These are phyloP conservation scores for Rhododendron kiyosumense DNA, from an alignment of 148 eudicot species.

Conservation along the genomic window DNA sequence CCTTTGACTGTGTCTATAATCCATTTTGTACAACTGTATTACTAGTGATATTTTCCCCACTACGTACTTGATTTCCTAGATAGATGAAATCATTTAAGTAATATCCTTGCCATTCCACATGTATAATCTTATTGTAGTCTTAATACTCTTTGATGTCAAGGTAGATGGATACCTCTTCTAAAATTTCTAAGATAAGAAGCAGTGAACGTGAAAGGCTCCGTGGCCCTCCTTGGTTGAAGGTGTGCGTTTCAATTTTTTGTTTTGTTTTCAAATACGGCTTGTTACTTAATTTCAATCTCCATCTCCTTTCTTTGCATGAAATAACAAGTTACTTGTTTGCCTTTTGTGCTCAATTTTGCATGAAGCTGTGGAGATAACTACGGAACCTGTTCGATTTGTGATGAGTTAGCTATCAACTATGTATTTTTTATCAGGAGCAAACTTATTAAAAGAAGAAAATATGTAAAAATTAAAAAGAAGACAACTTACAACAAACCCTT, in stretches of 20 bases:
- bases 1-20: background rate
- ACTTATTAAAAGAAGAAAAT: background rate
- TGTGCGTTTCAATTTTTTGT: conserved; percentile 15
- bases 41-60: background rate
- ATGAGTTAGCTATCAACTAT: background rate
- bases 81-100: background rate
- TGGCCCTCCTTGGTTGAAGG: conserved; percentile 98
- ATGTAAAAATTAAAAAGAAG: background rate
- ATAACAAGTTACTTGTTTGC: background rate
- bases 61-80: background rate
- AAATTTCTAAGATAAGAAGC: conserved; percentile 94
- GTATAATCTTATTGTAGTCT: conserved; percentile 12
- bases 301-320: conserved; percentile 8
- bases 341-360: background rate
- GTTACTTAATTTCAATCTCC: background rate
- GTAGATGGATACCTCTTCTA: conserved; percentile 98
- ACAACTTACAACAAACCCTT: background rate
- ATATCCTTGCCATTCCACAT: background rate
- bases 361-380: background rate
- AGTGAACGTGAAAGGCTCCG: conserved; percentile 92
- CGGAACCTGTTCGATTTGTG: background rate
- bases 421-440: background rate
- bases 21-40: background rate
- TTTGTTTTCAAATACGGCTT: background rate
- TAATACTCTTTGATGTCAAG: conserved; percentile 41